Evolutionary conservation across 805 yeast genomes (phyloP), one percentile per base, ranked within the genome.

Genomic region (Isabelozyma gotoi): DNA sequence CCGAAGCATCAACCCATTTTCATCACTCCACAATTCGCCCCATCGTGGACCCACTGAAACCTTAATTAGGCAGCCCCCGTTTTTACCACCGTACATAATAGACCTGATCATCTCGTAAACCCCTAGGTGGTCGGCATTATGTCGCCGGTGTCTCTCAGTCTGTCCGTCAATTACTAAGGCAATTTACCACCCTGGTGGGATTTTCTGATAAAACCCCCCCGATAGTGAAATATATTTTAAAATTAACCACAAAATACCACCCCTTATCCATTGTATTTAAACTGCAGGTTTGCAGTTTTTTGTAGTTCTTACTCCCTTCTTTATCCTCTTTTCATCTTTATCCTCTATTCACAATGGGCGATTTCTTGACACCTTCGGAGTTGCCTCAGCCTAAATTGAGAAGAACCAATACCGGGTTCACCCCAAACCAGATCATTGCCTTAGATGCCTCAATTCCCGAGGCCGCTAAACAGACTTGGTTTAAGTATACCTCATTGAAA

Each of bases 371-470:
- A 31, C 73, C 73, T 15, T 34, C 65, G 20, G 64, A 62, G 32
- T 51, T 68, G 47, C 74, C 75, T 15, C 64, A 54, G 38, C 73
- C 74, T 37, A 61, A 62, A 43, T 84, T 84, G 56, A 75, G 82
- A 59, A 77, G 97, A 57, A 82, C 96, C 37, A 76, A 88, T 55
- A 88, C 96, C 0, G 97, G 97, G 24, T 87, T 90, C 65, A 82
- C 96, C 3, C 96, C 96, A 8, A 85, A 87, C 52, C 96, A 90
- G 64, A 87, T 90, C 55, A 81, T 84, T 55, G 80, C 88, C 31
- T 83, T 87, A 59, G 96, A 90, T 60, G 80, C 88, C 33, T 74
- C 81, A 21, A 88, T 90, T 57, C 97, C 97, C 1, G 73, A 82
- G 46, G 78, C 82, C 48, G 84, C 91, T 24, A 81, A 96, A 52